A percentile compares a stretch with the other conserved stretches of the same genome.
These are phyloP conservation scores for Microcos paniculata DNA, from an alignment of 345 rosid species.

Conservation along the genomic window DNA sequence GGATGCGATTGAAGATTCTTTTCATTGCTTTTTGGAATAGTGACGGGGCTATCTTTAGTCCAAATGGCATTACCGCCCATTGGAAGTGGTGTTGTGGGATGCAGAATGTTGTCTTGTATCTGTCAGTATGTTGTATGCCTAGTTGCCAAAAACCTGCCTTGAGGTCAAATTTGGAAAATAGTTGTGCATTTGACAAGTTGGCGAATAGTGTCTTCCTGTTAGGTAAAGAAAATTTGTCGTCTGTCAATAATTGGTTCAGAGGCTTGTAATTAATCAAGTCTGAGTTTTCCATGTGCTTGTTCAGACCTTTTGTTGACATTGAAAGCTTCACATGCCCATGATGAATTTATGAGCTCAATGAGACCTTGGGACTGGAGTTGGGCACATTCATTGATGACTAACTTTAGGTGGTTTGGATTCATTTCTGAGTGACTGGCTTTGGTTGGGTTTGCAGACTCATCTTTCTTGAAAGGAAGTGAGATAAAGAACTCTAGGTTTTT, in stretches of 20 bases:
- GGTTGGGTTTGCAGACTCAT: no score
- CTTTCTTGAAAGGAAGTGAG: no score
- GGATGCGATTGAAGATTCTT: background rate
- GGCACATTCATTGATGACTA: no score
- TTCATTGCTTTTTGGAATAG: background rate
- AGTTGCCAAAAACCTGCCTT: background rate
- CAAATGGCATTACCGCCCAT: background rate
- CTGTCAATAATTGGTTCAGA: background rate
- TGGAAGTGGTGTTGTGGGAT: background rate
- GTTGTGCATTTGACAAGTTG: background rate
- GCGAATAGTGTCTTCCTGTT: background rate
- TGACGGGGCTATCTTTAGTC: background rate
- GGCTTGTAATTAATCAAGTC: background rate
- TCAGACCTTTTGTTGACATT: no score
- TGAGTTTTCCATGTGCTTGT: no score
- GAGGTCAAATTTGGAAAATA: background rate
- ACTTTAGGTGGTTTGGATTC: no score
- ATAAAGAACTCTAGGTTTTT: no score
- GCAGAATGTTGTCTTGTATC: background rate
- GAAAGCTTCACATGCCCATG: no score
- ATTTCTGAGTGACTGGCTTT: no score
- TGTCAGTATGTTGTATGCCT: fast-evolving
- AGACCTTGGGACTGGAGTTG: no score
- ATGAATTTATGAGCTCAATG: no score
- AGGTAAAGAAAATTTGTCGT: background rate